These are phyloP conservation scores for Metarhizium album DNA, from an alignment of 2,329 filamentous ascomycete species.

Conservation along the genomic window DNA sequence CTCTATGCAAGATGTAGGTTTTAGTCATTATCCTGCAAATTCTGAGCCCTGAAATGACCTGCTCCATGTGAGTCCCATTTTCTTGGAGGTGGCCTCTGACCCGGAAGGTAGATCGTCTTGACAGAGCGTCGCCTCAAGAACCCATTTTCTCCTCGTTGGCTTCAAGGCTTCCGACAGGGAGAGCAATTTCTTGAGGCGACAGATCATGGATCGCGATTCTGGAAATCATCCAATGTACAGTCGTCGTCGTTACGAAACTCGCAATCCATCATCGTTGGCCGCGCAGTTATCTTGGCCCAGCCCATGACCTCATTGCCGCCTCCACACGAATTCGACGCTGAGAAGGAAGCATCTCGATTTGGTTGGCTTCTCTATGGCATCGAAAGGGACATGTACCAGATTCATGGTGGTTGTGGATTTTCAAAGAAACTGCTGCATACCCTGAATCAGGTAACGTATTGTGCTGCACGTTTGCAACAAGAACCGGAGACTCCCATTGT, in stretches of 20 bases:
- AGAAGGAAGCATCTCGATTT: slow-evolving; percentile 22
- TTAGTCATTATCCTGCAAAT: background rate
- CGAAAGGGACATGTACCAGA: slow-evolving; percentile 22
- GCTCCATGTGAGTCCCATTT: background rate
- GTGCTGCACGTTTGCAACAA: slow-evolving; percentile 23
- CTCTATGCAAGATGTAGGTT: slow-evolving; percentile 29
- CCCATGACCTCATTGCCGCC: slow-evolving; percentile 24
- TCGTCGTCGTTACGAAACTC: slow-evolving; percentile 23
- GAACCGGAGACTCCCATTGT: slow-evolving; percentile 21
- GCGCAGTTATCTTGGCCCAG: slow-evolving; percentile 28
- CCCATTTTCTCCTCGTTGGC: slow-evolving; percentile 24
- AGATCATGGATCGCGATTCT: slow-evolving; percentile 26
- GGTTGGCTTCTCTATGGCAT: slow-evolving; percentile 29
- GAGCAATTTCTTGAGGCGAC: slow-evolving; percentile 24
- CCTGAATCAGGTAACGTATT: slow-evolving; percentile 27
- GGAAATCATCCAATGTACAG: slow-evolving; percentile 23
- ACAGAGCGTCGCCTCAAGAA: slow-evolving; percentile 25
- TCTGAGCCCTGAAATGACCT: too few relatives aligned
- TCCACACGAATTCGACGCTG: slow-evolving; percentile 17
- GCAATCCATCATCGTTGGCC: slow-evolving; percentile 28
- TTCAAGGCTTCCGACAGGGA: slow-evolving; percentile 24
- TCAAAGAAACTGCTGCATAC: slow-evolving; percentile 27
- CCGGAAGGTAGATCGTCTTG: slow-evolving; percentile 22
- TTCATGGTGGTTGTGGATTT: slow-evolving; percentile 31
- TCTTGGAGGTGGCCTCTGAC: background rate